These are phyloP conservation scores for Suillus luteus DNA, from an alignment of 768 basidiomycete species.

Conservation along the genomic window DNA sequence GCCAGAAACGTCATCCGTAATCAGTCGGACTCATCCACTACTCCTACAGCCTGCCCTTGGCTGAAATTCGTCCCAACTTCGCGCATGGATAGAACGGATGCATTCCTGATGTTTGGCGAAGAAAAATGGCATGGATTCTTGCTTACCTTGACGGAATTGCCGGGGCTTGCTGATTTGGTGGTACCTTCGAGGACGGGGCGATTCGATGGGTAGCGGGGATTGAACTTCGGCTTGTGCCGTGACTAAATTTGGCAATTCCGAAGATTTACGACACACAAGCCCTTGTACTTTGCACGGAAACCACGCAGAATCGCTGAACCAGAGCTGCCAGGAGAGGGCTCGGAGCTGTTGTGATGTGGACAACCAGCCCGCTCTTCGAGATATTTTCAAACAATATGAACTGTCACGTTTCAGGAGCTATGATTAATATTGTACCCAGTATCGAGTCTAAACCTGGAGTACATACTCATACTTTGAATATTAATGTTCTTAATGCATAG, in stretches of 20 bases:
- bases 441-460: not conserved
- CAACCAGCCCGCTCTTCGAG: not conserved
- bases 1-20: constrained; percentile 39
- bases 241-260: constrained; percentile 16
- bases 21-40: constrained; percentile 44
- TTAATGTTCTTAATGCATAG: not conserved
- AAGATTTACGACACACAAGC: not conserved
- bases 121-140: constrained; percentile 32
- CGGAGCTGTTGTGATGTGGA: not conserved
- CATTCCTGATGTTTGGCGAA: constrained; percentile 16
- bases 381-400: not conserved
- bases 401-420: not conserved
- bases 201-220: constrained; percentile 22
- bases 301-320: not conserved
- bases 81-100: constrained; percentile 8
- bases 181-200: constrained; percentile 18
- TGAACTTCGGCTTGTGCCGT: constrained; percentile 33
- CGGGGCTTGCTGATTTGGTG: constrained; percentile 30
- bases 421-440: not conserved
- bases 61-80: constrained; percentile 4
- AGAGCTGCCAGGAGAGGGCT: not conserved
- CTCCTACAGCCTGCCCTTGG: constrained; percentile 23
- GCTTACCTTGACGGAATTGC: constrained; percentile 64
- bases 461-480: not conserved
- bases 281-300: not conserved